A percentile compares a stretch with the other conserved stretches of the same genome.
Conservation (phyloP, 768 basidiomycete species). For the Leccinum disarticulatum region DNA sequence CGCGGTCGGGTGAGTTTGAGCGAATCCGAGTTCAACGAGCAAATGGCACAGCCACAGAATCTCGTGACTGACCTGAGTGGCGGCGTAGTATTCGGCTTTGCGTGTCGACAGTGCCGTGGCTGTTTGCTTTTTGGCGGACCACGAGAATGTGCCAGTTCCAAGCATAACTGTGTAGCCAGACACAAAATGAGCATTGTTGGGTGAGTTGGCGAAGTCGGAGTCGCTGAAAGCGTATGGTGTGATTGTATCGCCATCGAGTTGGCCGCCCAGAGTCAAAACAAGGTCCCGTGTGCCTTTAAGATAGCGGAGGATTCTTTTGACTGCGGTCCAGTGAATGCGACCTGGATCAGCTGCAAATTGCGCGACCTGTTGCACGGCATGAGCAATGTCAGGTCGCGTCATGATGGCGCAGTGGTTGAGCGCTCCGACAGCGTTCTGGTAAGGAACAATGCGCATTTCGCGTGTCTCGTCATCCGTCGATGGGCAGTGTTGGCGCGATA, state of each 20-base stretch:
- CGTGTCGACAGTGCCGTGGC: background rate
- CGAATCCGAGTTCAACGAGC: background rate
- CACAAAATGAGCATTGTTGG: background rate
- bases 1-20: background rate
- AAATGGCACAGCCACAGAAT: background rate
- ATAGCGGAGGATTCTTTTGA: background rate
- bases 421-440: background rate
- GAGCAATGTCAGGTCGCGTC: background rate
- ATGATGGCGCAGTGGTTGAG: background rate
- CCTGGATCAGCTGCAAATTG: background rate
- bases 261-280: background rate
- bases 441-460: background rate
- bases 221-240: background rate
- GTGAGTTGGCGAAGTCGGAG: background rate
- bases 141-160: background rate
- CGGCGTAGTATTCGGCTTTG: background rate
- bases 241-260: background rate
- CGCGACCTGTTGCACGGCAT: background rate
- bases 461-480: background rate
- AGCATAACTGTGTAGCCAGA: background rate
- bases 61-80: background rate
- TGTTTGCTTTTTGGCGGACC: background rate
- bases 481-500: background rate
- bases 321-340: background rate
- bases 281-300: background rate